Percentiles rank a stretch among this genome's conserved stretches.
These are phyloP conservation scores for Rhynchosporium secalis DNA, from an alignment of 2,329 filamentous ascomycete genomes.

Conservation along the genomic window DNA sequence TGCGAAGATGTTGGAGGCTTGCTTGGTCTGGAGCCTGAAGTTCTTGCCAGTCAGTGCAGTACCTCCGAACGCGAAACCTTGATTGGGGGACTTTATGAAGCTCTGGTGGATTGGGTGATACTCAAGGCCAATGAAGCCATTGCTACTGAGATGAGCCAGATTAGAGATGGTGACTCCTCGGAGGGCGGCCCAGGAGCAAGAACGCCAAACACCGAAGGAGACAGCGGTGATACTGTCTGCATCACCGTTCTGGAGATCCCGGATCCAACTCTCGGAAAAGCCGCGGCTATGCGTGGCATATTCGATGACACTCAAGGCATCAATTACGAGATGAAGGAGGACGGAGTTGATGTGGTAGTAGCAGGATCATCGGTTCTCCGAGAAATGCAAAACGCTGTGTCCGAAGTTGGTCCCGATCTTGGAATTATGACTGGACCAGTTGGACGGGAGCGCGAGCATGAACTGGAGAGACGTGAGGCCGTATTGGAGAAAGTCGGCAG, in stretches of 20 bases:
- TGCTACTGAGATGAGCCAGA: conserved; percentile 67
- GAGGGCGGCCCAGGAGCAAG: conserved; percentile 60
- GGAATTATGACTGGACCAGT: conserved; percentile 69
- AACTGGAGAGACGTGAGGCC: conserved; percentile 77
- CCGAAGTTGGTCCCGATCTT: conserved; percentile 74
- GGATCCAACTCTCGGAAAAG: conserved; percentile 77
- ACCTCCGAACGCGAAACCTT: conserved; percentile 82
- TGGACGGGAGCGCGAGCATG: conserved; percentile 72
- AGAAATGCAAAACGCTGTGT: conserved; percentile 82
- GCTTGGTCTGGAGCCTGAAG: conserved; percentile 82
- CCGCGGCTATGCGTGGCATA: conserved; percentile 81
- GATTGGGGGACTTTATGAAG: conserved; percentile 87
- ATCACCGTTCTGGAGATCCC: conserved; percentile 89
- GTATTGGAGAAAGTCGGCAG: conserved; percentile 83
- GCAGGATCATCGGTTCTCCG: conserved; percentile 80
- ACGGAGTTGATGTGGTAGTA: conserved; percentile 75
- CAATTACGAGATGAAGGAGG: conserved; percentile 95
- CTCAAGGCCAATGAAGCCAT: conserved; percentile 86
- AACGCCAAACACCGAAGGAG: conserved; percentile 69
- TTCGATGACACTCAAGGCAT: conserved; percentile 94
- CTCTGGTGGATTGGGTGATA: conserved; percentile 93
- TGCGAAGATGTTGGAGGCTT: conserved; percentile 89
- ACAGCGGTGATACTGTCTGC: conserved; percentile 79
- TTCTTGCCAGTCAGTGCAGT: conserved; percentile 74
- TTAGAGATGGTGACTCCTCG: conserved; percentile 66